Conservation (phyloP, 2,329 filamentous ascomycete species). For the Reticulascus tulasneorum region DNA sequence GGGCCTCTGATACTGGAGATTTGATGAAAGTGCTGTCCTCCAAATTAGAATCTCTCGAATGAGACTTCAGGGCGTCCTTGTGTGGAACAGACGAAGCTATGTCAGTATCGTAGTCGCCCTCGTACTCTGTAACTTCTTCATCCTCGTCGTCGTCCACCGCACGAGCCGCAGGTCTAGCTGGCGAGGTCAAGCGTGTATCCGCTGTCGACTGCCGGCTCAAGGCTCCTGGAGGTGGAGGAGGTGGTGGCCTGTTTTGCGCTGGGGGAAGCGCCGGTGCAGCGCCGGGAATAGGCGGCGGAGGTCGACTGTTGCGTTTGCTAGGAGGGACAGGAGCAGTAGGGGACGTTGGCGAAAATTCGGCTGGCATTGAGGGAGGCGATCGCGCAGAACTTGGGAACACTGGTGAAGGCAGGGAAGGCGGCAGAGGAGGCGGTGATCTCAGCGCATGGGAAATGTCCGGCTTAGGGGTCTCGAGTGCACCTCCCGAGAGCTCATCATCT, state of each 20-base stretch:
- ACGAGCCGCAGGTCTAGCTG: conserved; percentile 34
- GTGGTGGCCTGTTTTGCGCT: conserved; percentile 57
- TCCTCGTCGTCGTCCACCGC: conserved; percentile 61
- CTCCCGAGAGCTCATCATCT: conserved; percentile 75
- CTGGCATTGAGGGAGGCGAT: conserved; percentile 32
- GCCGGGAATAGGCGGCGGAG: conserved; percentile 59
- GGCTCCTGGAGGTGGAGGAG: conserved; percentile 59
- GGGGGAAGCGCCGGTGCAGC: conserved; percentile 42
- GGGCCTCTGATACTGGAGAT: conserved; percentile 45
- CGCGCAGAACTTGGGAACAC: conserved; percentile 17
- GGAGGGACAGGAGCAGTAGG: conserved; percentile 32
- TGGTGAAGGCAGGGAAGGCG: conserved; percentile 17
- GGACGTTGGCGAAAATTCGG: conserved; percentile 39
- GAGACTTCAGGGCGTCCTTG: conserved; percentile 85
- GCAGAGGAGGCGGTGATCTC: conserved; percentile 37
- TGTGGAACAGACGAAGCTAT: conserved; percentile 92
- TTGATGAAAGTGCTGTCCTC: conserved; percentile 64
- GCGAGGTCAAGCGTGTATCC: conserved; percentile 44
- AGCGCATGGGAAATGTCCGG: conserved; percentile 2
- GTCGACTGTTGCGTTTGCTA: conserved; percentile 53
- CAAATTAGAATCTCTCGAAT: conserved; percentile 71
- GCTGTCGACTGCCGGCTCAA: conserved; percentile 56
- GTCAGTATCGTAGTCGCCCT: conserved; percentile 96
- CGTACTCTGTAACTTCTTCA: conserved; percentile 87
- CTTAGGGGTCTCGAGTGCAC: conserved; percentile 13